Conservation (phyloP, 208 protist species). For the Trypanosoma cruzi region DNA sequence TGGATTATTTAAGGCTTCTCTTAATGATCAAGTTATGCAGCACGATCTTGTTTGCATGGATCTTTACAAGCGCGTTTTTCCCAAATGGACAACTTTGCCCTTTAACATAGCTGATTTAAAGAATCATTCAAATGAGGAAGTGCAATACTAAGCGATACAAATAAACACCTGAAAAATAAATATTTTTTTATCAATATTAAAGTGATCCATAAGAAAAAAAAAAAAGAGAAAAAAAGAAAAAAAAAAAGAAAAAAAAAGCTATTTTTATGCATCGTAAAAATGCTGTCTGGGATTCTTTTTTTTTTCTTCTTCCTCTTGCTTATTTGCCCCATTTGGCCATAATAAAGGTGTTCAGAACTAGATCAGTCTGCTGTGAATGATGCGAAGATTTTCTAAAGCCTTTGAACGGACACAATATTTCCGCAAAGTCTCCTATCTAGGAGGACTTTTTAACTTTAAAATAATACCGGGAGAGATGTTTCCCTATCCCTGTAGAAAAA, state of each 20-base stretch:
- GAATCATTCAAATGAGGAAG: slow-evolving; percentile 41
- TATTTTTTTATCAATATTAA: neutral
- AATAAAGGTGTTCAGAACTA: neutral
- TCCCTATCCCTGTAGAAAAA: slow-evolving; percentile 74
- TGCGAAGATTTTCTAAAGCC: slow-evolving; percentile 19
- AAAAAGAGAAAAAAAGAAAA: too few species aligned
- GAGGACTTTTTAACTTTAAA: slow-evolving; percentile 87
- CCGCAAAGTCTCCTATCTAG: slow-evolving; percentile 61
- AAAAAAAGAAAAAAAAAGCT: too few species aligned
- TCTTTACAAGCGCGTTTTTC: slow-evolving; percentile 97
- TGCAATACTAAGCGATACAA: slow-evolving; percentile 28
- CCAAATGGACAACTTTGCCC: slow-evolving; percentile 89
- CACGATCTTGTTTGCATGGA: slow-evolving; percentile 98
- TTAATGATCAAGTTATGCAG: slow-evolving; percentile 94
- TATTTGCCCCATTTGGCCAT: neutral
- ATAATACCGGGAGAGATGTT: slow-evolving; percentile 71
- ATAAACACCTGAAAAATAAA: slow-evolving; percentile 24
- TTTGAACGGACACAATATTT: slow-evolving; percentile 32
- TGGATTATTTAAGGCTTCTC: slow-evolving; percentile 96
- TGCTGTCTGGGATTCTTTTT: slow-evolving; percentile 1
- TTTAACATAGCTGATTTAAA: slow-evolving; percentile 69
- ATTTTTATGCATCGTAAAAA: too few species aligned
- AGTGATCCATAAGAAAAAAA: neutral
- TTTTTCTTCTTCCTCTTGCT: slow-evolving; percentile 21
- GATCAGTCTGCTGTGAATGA: neutral